Base-by-base conservation (phyloP, 2,329 filamentous ascomycete genomes). In the Apiospora hydei region DNA sequence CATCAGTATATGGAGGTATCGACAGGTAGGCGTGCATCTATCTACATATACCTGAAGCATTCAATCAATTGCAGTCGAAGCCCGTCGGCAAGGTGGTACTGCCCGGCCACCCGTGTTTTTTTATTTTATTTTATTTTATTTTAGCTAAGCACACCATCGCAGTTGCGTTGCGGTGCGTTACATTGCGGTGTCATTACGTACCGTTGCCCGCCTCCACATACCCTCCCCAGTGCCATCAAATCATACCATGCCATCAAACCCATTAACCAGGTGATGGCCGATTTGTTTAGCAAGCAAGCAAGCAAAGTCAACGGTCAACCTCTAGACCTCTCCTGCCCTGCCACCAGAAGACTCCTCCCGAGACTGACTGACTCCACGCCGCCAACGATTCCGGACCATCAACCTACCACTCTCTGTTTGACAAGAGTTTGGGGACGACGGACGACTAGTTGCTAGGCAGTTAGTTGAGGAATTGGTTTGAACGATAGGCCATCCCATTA, bases 171-270 rank as follows among this genome's bases (percentile, higher is more conserved):
- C 53, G 18, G 30, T 64, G 30, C 30, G 53, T 61, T 61, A 21
- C 53, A 61, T 61, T 38, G 53, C 30, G 53, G 53, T 64, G 57
- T 38, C 18, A 64, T 41, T 64, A 64, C 57, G 57, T 64, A 38
- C 57, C 57, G 57, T 64, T 64, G 57, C 57, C 57, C 57, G 57
- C 57, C 57, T 64, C 57, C 53, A 61, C 53, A 61, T 41, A 64
- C 57, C 57, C 57, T 21, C 41, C 30, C 57, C 30, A 64, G 57
- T 64, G 34, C 57, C 13, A 38, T 61, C 30, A 61, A 61, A 61
- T 38, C 53, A 61, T 61, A 61, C 53, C 53, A 61, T 61, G 53
- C 53, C 53, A 64, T 38, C 57, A 64, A 64, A 64, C 34, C 57
- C 57, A 41, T 41, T n/a, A 64, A 41, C 30, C 57, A 64, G 57